Conservation (phyloP, 371 early-diverging fungal genomes). For the Mortierella sp. region DNA sequence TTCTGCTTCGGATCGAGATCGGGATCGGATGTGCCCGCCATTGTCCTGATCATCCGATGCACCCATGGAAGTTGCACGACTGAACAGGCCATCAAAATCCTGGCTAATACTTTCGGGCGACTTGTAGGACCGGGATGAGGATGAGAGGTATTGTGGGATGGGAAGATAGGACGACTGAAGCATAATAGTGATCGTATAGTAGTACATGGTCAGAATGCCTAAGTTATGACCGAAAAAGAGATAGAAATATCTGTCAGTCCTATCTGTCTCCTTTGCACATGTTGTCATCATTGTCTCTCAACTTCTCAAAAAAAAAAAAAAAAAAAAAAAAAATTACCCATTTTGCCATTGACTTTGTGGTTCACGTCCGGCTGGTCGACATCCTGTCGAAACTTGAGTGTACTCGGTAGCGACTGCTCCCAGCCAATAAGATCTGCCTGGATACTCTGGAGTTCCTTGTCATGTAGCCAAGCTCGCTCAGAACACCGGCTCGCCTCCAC, state of each 20-base stretch:
- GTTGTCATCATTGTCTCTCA: not conserved
- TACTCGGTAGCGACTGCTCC: constrained; percentile 23
- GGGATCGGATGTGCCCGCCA: constrained; percentile 1
- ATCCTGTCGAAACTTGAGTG: constrained; percentile 35
- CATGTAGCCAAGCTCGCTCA: constrained; percentile 38
- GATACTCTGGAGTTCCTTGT: constrained; percentile 36
- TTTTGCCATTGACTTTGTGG: constrained; percentile 45
- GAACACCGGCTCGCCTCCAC: constrained; percentile 36
- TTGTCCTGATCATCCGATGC: constrained; percentile 12
- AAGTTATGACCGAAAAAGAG: not conserved
- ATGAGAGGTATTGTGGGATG: constrained; percentile 36
- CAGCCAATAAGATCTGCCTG: constrained; percentile 46
- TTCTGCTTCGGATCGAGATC: constrained; percentile 26
- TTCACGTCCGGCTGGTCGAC: constrained; percentile 31
- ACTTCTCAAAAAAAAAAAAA: not conserved
- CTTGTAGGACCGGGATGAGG: constrained; percentile 20
- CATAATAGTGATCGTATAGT: constrained; percentile 50
- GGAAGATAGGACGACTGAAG: constrained; percentile 46
- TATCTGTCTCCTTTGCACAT: not conserved
- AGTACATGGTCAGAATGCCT: constrained; percentile 35
- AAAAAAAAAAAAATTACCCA: constrained; percentile 18
- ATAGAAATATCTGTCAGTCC: not conserved
- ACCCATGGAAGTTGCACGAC: constrained; percentile 18
- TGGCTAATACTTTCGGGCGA: constrained; percentile 32
- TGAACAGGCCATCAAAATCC: constrained; percentile 39